These are phyloP conservation scores for Aspergillus wentii DNA, from an alignment of 495 filamentous ascomycete genomes.

Conservation along the genomic window DNA sequence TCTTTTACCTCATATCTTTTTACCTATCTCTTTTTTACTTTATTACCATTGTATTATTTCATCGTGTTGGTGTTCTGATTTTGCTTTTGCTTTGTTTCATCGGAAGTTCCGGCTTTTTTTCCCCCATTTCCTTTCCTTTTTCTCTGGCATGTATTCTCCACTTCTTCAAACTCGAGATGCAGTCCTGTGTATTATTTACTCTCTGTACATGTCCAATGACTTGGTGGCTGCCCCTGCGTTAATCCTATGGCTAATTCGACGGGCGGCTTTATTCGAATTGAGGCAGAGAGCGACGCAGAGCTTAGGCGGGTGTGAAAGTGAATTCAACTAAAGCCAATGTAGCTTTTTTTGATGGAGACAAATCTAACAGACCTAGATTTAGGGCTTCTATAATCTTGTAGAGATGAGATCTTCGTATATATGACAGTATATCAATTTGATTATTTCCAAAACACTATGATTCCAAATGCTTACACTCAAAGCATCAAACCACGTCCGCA, in stretches of 20 bases:
- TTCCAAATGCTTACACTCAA: too few species aligned
- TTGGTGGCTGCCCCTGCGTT: slow-evolving; percentile 10
- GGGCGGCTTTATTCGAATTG: slow-evolving; percentile 1
- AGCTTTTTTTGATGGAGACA: too few species aligned
- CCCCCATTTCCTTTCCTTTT: slow-evolving; percentile 1
- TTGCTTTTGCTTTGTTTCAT: slow-evolving; percentile 9
- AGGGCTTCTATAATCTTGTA: too few species aligned
- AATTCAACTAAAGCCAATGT: too few species aligned
- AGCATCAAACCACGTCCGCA: slow-evolving; percentile 8
- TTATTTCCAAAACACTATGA: too few species aligned
- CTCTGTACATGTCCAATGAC: slow-evolving; percentile 13
- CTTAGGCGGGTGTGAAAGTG: too few species aligned
- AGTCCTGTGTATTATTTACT: slow-evolving; percentile 6
- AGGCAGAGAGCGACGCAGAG: background rate
- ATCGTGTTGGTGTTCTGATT: slow-evolving; percentile 4
- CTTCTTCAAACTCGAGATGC: too few species aligned
- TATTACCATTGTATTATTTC: slow-evolving; percentile 4
- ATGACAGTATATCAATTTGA: too few species aligned
- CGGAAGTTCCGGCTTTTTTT: background rate
- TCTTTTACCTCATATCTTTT: slow-evolving; percentile 6
- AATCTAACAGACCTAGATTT: slow-evolving; percentile 1
- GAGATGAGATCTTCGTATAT: too few species aligned
- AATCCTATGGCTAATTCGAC: slow-evolving; percentile 6
- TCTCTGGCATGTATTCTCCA: slow-evolving; percentile 6
- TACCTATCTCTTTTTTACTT: slow-evolving; percentile 2